Percentiles rank a stretch among this genome's conserved stretches.
These are phyloP conservation scores for Cyclotella choctawhatcheeana DNA, from an alignment of 108 stramenopile species.

Conservation along the genomic window DNA sequence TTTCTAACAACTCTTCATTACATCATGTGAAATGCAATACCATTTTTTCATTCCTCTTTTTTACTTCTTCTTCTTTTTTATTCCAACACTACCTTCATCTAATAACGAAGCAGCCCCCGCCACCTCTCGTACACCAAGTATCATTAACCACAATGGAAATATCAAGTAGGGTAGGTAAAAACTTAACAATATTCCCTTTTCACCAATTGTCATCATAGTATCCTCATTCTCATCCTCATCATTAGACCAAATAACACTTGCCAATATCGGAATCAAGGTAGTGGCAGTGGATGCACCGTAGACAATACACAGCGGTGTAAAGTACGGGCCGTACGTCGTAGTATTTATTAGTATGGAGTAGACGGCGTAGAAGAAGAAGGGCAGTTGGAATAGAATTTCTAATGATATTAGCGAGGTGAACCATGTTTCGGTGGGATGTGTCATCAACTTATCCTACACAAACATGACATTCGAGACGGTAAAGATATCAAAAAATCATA, in stretches of 20 bases:
- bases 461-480: neutral
- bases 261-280: constrained; percentile 80
- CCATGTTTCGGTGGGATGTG: constrained; percentile 57
- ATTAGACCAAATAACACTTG: constrained; percentile 38
- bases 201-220: constrained; percentile 41
- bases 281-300: constrained; percentile 77
- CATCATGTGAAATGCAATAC: no score
- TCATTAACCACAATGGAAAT: constrained; percentile 65
- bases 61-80: no score
- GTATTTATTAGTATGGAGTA: constrained; percentile 39
- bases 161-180: constrained; percentile 82
- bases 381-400: constrained; percentile 80
- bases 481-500: neutral
- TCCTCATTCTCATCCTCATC: no score
- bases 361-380: constrained; percentile 81
- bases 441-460: constrained; percentile 65
- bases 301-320: constrained; percentile 55
- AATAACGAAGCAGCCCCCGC: constrained; percentile 26
- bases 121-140: constrained; percentile 52
- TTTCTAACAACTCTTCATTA: no score
- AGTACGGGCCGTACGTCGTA: neutral
- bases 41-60: neutral
- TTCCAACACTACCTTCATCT: neutral
- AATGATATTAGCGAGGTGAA: constrained; percentile 64
- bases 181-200: constrained; percentile 56